A percentile compares a stretch with the other conserved stretches of the same genome.
Evolutionary conservation across 2,329 filamentous ascomycete species (phyloP).

Genomic region (Leptographium galeiforme): DNA sequence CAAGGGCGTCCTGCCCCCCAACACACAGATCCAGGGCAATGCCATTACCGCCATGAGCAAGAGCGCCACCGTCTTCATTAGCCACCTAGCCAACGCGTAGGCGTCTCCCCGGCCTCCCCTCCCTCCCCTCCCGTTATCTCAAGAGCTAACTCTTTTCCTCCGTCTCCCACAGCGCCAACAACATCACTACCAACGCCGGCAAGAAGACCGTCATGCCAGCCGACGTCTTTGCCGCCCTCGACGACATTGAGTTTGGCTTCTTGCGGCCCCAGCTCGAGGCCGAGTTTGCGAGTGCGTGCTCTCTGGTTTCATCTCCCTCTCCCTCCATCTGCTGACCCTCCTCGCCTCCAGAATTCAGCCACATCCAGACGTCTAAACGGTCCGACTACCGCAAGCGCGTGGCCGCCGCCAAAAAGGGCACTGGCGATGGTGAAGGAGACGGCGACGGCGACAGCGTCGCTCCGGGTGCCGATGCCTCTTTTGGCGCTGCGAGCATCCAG

Average conservation of each 20-base stretch:
- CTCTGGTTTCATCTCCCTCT: neutral
- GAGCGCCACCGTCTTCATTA: slow-evolving; percentile 73
- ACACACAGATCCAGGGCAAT: slow-evolving; percentile 74
- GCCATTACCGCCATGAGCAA: slow-evolving; percentile 68
- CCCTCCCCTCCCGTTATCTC: neutral
- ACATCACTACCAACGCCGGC: slow-evolving; percentile 49
- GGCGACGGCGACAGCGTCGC: slow-evolving; percentile 7
- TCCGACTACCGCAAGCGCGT: slow-evolving; percentile 59
- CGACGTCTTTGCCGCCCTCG: slow-evolving; percentile 64
- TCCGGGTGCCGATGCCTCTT: neutral
- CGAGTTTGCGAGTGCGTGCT: slow-evolving; percentile 56
- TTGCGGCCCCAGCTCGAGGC: slow-evolving; percentile 54
- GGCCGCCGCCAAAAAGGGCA: slow-evolving; percentile 45
- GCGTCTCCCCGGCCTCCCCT: slow-evolving; percentile 14
- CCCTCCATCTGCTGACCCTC: neutral
- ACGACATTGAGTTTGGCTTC: slow-evolving; percentile 68
- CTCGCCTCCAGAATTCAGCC: slow-evolving; percentile 47
- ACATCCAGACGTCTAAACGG: slow-evolving; percentile 60
- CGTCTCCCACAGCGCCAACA: slow-evolving; percentile 47
- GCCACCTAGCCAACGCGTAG: slow-evolving; percentile 62
- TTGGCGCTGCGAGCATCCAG: neutral
- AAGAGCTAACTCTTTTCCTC: neutral
- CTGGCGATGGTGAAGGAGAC: slow-evolving; percentile 12
- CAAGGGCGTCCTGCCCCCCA: slow-evolving; percentile 66
- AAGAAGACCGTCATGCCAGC: slow-evolving; percentile 68